Evolutionary conservation across 176 grass and related monocot species (phyloP), one percentile per base, ranked within the genome.

Genomic region (Otatea glauca): DNA sequence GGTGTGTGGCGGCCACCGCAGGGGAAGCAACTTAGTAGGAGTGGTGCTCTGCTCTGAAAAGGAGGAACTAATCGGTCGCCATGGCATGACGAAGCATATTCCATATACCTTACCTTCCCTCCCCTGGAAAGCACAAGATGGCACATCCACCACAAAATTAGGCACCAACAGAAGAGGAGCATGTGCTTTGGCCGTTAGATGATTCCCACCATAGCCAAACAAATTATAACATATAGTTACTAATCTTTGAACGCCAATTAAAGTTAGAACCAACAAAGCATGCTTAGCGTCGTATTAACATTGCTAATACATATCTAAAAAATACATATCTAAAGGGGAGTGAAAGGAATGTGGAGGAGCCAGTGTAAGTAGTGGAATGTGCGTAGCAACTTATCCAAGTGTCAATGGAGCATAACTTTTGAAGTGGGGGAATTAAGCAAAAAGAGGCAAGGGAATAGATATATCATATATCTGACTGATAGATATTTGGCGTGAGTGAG

Each of bases 121-220:
- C 14, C 18, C 25, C n/a, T 42, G n/a, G 51, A 62, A 81, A 53
- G 82, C 45, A 50, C 70, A 70, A 42, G 6, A 75, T 76, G 82
- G 29, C 69, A 60, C 69, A 37, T 66, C 37, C 1, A 35, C 37
- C 35, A 51, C 63, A 88, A 75, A 63, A 38, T 58, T 73, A 71
- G 24, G 80, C 65, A 65, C 55, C 35, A 45, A 44, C 23, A 25
- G 78, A 79, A 58, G 59, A 74, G 47, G 47, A 79, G 37, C 74
- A 83, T 74, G 59, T 81, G 53, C 74, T 25, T 29, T 85, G 70
- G 44, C 70, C 42, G 70, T 85, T 85, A 43, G 65, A 44, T 64
- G 70, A 54, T 76, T 62, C 71, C 83, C 83, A 81, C 66, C 23
- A 71, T 10, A 23, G 62, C 27, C 35, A 69, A 70, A 70, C 35